These are phyloP conservation scores for Cucurbita argyrosperma DNA, from an alignment of 306 rosid genomes.

Conservation along the genomic window DNA sequence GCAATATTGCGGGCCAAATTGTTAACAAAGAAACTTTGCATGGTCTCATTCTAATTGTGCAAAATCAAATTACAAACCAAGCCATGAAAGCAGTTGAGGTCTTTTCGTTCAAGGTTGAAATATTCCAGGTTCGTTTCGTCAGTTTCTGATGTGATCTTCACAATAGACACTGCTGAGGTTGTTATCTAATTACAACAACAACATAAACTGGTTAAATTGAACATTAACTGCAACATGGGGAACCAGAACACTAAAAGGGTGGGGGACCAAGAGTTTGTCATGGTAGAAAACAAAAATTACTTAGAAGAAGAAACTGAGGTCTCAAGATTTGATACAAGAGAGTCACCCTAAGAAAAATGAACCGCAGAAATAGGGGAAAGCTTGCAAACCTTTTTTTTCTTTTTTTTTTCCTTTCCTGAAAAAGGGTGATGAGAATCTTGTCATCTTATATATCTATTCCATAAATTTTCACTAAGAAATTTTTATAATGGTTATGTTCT, in stretches of 20 bases:
- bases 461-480: background rate
- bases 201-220: background rate
- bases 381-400: too few relatives aligned
- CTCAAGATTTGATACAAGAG: background rate
- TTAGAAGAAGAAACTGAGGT: too few relatives aligned
- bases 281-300: too few relatives aligned
- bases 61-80: conserved; percentile 53
- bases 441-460: background rate
- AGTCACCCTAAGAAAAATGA: too few relatives aligned
- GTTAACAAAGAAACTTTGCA: conserved; percentile 44
- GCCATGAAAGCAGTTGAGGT: conserved; percentile 52
- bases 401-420: background rate
- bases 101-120: conserved; percentile 56
- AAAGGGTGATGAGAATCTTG: background rate
- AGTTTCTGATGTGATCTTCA: background rate
- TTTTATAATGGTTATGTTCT: background rate
- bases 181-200: background rate
- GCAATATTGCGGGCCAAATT: conserved; percentile 46
- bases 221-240: background rate
- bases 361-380: too few relatives aligned
- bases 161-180: background rate
- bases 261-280: background rate
- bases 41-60: conserved; percentile 52
- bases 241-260: background rate
- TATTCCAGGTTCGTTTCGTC: conserved; percentile 62